A percentile compares a stretch with the other conserved stretches of the same genome.
phyloP scores from a whole-genome alignment of 1,284 basidiomycete species.

The Cutaneotrichosporon cavernicola region DNA sequence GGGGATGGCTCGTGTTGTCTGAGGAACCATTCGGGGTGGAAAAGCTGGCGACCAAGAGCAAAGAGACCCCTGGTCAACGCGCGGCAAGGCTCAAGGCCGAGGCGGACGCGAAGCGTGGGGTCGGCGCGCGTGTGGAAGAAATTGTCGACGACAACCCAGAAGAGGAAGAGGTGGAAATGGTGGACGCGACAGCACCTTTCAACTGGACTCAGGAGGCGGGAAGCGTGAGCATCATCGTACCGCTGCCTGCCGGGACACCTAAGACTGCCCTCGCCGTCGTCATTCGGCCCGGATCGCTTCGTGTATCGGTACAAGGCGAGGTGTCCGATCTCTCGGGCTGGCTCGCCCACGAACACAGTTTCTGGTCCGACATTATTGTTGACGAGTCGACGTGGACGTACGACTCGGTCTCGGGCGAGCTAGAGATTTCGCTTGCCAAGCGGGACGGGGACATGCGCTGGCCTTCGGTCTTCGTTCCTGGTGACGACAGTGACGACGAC shows the following conservation, averaged over 20 bases:
- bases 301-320: conserved; percentile 20
- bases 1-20: conserved; percentile 42
- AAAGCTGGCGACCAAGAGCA: conserved; percentile 23
- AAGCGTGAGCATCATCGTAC: conserved; percentile 75
- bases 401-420: conserved; percentile 67
- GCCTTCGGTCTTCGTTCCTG: conserved; percentile 69
- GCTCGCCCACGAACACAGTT: conserved; percentile 54
- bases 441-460: conserved; percentile 70
- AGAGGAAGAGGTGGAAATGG: conserved; percentile 19
- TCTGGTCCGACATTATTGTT: conserved; percentile 74
- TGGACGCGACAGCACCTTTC: conserved; percentile 60
- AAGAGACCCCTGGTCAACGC: conserved; percentile 21
- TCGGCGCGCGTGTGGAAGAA: conserved; percentile 33
- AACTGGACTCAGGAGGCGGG: conserved; percentile 87
- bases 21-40: conserved; percentile 32
- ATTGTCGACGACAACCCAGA: conserved; percentile 1
- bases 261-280: conserved; percentile 65
- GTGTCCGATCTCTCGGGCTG: conserved; percentile 61
- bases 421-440: conserved; percentile 84
- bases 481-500: conserved; percentile 53
- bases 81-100: conserved; percentile 22
- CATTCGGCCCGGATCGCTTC: conserved; percentile 62
- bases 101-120: conserved; percentile 30
- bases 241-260: conserved; percentile 68
- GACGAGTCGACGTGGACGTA: conserved; percentile 82